phyloP scores from a whole-genome alignment of 2,329 filamentous ascomycete species.

The Venturia effusa region DNA sequence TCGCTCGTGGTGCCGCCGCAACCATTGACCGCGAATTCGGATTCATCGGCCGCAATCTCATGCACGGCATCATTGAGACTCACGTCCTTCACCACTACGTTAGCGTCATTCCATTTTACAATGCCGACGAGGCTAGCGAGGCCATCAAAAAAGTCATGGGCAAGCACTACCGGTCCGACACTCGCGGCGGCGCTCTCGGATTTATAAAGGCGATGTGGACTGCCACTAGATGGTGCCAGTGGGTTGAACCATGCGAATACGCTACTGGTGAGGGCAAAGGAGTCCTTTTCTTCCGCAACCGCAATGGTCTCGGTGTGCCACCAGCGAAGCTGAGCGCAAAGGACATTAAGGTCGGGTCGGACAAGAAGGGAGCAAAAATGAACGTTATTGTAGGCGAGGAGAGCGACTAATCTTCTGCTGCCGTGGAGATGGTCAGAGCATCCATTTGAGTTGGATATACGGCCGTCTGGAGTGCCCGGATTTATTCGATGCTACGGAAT shows the following conservation, averaged over 20 bases:
- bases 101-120: constrained; percentile 91
- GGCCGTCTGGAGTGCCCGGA: background rate
- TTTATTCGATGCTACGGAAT: background rate
- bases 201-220: constrained; percentile 79
- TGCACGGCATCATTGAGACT: constrained; percentile 96
- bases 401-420: background rate
- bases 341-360: background rate
- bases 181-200: constrained; percentile 62
- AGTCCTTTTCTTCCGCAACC: constrained; percentile 91
- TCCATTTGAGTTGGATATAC: background rate
- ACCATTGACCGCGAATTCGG: constrained; percentile 97
- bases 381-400: background rate
- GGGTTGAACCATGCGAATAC: constrained; percentile 84
- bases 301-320: constrained; percentile 67
- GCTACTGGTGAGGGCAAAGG: constrained; percentile 71
- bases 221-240: constrained; percentile 81
- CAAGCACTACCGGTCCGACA: constrained; percentile 81
- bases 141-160: constrained; percentile 95
- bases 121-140: constrained; percentile 87
- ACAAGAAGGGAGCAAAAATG: constrained; percentile 4
- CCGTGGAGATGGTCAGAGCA: background rate
- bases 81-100: constrained; percentile 98
- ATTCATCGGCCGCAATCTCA: constrained; percentile 79
- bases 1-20: constrained; percentile 81
- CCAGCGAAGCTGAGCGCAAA: constrained; percentile 33